These are phyloP conservation scores for Fusarium brachygibbosum DNA, from an alignment of 2,329 filamentous ascomycete genomes.

Conservation along the genomic window DNA sequence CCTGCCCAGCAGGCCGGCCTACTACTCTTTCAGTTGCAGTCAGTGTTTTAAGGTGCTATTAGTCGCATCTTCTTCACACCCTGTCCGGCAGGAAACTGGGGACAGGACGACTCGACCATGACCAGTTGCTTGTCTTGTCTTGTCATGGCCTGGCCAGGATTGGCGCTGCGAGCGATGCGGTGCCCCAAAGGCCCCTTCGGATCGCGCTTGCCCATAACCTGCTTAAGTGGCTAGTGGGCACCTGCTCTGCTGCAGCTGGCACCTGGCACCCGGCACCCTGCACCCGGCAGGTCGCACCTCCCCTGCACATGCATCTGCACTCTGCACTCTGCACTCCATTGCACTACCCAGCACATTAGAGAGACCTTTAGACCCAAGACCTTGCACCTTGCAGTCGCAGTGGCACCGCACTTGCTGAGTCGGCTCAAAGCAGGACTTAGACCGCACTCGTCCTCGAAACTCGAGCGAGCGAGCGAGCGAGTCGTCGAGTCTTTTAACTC, in stretches of 20 bases:
- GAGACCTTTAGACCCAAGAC: constrained; percentile 7
- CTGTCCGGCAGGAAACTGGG: constrained; percentile 33
- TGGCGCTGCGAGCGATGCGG: constrained; percentile 36
- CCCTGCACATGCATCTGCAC: constrained; percentile 29
- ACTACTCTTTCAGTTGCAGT: background rate
- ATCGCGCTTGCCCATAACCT: constrained; percentile 43
- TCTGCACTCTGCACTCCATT: constrained; percentile 37
- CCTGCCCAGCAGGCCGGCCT: background rate
- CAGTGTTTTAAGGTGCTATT: constrained; percentile 26
- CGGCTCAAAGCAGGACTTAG: constrained; percentile 49
- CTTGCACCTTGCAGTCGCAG: constrained; percentile 25
- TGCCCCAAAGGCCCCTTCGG: constrained; percentile 21
- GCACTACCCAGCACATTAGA: constrained; percentile 17
- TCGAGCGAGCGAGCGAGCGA: constrained; percentile 26
- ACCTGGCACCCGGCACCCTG: constrained; percentile 44
- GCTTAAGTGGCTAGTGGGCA: constrained; percentile 41
- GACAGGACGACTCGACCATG: constrained; percentile 25
- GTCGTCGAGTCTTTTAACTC: constrained; percentile 43
- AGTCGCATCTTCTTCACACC: constrained; percentile 20
- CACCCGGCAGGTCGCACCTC: constrained; percentile 43
- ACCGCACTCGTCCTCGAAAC: constrained; percentile 49
- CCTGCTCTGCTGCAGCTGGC: constrained; percentile 45
- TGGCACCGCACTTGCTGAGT: constrained; percentile 49
- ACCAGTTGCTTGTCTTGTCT: constrained; percentile 33
- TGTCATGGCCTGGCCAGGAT: constrained; percentile 12